phyloP scores from a whole-genome alignment of 306 rosid species.

The Citrullus colocynthis region DNA sequence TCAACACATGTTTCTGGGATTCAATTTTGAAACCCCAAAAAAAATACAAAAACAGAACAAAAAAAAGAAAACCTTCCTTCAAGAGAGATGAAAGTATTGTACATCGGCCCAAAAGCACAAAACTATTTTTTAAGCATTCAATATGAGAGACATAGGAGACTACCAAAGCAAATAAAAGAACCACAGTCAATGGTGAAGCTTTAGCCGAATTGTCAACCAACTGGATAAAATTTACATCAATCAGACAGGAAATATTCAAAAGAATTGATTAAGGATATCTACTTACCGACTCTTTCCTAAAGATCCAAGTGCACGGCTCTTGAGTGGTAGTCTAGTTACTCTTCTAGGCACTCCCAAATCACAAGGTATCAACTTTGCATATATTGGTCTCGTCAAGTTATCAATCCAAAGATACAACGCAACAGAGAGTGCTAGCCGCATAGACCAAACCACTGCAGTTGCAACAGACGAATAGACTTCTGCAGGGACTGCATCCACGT shows the following conservation, averaged over 20 bases:
- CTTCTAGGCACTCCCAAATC: conserved; percentile 70
- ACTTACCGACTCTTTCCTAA: conserved; percentile 87
- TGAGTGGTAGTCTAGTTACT: conserved; percentile 36
- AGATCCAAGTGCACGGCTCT: conserved; percentile 66
- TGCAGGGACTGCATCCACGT: conserved; percentile 65
- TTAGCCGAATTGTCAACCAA: neutral
- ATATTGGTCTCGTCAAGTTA: conserved; percentile 74
- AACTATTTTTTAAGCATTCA: neutral
- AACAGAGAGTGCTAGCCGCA: conserved; percentile 81
- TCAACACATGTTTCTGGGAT: neutral
- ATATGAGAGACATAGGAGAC: neutral
- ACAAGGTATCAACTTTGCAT: conserved; percentile 81
- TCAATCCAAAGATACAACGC: conserved; percentile 75
- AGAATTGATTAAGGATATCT: conserved; percentile 9
- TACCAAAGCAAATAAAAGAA: neutral
- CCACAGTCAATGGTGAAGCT: neutral
- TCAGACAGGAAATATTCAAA: conserved; percentile 1
- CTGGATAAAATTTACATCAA: neutral
- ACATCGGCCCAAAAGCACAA: neutral
- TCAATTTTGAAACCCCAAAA: neutral
- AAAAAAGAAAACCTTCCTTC: neutral
- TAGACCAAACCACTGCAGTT: conserved; percentile 86
- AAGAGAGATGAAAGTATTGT: neutral
- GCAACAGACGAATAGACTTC: conserved; percentile 80
- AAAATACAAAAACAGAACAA: neutral